Evolutionary conservation across 257 asterid species (phyloP).

Genomic region (Solanum gracilifrons): DNA sequence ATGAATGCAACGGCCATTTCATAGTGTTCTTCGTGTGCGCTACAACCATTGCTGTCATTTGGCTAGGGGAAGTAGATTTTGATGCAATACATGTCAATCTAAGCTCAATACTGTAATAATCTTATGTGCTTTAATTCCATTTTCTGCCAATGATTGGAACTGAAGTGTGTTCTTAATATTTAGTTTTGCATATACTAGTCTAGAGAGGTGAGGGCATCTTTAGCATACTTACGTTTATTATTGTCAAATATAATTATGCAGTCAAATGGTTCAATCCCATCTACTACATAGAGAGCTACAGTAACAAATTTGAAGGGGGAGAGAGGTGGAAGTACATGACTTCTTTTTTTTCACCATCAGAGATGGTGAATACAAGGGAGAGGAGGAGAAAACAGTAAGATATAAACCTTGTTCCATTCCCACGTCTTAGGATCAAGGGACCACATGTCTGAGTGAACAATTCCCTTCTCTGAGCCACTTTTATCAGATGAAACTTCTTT

Average conservation of each 20-base stretch:
- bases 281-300: neutral
- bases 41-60: neutral
- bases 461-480: constrained; percentile 79
- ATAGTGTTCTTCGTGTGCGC: neutral
- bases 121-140: neutral
- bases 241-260: neutral
- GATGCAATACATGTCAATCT: neutral
- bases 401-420: constrained; percentile 94
- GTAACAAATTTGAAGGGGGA: neutral
- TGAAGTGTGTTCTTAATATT: neutral
- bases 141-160: neutral
- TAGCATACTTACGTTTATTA: neutral
- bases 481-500: constrained; percentile 81
- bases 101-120: neutral
- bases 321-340: neutral
- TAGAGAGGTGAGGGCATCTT: neutral
- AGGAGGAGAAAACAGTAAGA: constrained; percentile 1
- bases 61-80: neutral
- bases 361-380: neutral
- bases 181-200: neutral
- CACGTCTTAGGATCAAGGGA: constrained; percentile 91
- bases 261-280: neutral
- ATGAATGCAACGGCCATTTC: neutral
- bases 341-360: neutral
- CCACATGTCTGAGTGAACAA: constrained; percentile 94